Evolutionary conservation across 2,329 filamentous ascomycete species (phyloP), one percentile per base, ranked within the genome.

Genomic region (Aspergillus caelatus): DNA sequence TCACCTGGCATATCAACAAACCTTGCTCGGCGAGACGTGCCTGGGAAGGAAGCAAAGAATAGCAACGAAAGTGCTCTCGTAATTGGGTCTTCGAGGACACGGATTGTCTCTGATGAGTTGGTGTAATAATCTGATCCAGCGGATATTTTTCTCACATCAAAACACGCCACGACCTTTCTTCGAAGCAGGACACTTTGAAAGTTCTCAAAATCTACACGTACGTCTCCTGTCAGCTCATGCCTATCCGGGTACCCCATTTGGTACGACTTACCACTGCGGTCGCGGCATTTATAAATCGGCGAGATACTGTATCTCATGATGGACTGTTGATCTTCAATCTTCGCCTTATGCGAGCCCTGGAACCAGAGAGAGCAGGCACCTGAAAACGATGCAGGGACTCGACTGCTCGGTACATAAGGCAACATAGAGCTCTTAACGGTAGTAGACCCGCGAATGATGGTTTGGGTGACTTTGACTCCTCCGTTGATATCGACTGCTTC

Each of bases 181-280:
- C 39, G 39, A 41, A 41, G 39, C 2, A 41, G 19, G 19, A n/a
- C 19, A 7, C 39, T 41, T 14, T 41, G 39, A n/a, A 41, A n/a
- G 3, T 6, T 41, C 39, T 41, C 19, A 1, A 41, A 41, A 0
- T 41, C 39, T 41, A 41, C 1, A 41, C 0, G 7, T 6, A 10
- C 2, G 0, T 1, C 2, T 41, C 5, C 14, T 19, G 16, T 41
- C 3, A 41, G 7, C 8, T 9, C 1, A 2, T 7, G 8, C 5
- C 6, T 16, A n/a, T n/a, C 3, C 19, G 2, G 0, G 16, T 41
- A 41, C 6, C 0, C 1, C 6, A 8, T 12, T 19, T 19, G 7
- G 3, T 4, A 41, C 16, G 19, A 10, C 39, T 19, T 41, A 41
- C 39, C 39, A 41, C 7, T 41, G 1, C 19, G 39, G 39, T 41